Evolutionary conservation across 2,329 filamentous ascomycete species (phyloP).

Genomic region (Xylaria sp.): DNA sequence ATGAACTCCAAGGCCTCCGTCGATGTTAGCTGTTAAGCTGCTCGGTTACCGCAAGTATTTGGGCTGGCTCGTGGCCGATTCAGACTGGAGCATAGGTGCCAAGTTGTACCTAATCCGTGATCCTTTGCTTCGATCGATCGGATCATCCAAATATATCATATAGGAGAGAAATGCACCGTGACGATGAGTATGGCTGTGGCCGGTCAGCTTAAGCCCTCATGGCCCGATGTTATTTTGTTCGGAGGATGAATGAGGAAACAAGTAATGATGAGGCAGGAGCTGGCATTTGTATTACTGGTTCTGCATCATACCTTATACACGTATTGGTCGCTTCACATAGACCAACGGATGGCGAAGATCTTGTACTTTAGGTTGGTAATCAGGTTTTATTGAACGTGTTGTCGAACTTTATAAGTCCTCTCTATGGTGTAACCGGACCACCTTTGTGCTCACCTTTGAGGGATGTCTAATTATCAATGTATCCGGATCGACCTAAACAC

Average conservation of each 20-base stretch:
- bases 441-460: not conserved
- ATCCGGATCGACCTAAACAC: not conserved
- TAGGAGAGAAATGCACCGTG: conserved; percentile 33
- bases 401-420: conserved; percentile 24
- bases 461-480: not conserved
- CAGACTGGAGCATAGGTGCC: conserved; percentile 34
- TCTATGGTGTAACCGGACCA: conserved; percentile 11
- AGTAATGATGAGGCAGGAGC: conserved; percentile 46
- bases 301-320: conserved; percentile 47
- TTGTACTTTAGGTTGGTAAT: conserved; percentile 52
- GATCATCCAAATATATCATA: conserved; percentile 26
- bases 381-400: conserved; percentile 44
- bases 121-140: conserved; percentile 34
- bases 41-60: not conserved
- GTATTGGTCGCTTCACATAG: conserved; percentile 46
- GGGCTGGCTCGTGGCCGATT: conserved; percentile 22
- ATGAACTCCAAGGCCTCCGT: conserved; percentile 95
- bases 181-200: conserved; percentile 32
- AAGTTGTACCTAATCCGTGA: conserved; percentile 40
- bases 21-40: conserved; percentile 69
- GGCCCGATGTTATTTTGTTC: conserved; percentile 35
- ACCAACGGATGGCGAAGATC: conserved; percentile 47
- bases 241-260: conserved; percentile 39
- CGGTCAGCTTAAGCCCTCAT: conserved; percentile 19
- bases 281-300: conserved; percentile 50